Conservation (phyloP, 1,284 basidiomycete genomes). For the Leccinum fallax region DNA sequence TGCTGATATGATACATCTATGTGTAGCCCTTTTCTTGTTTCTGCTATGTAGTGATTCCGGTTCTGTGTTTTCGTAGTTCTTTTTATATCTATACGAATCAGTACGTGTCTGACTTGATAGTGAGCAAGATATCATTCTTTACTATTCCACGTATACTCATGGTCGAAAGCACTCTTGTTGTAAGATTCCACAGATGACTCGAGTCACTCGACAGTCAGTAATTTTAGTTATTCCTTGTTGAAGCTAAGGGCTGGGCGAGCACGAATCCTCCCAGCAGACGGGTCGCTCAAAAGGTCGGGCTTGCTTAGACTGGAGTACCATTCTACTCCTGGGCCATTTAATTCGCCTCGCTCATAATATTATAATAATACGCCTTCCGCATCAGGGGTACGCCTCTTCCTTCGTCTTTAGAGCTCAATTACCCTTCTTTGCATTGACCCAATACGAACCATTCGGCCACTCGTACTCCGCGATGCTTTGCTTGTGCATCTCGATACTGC, state of each 20-base stretch:
- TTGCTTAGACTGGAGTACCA: neutral
- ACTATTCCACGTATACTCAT: slow-evolving; percentile 1
- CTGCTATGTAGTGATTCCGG: slow-evolving; percentile 27
- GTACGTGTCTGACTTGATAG: slow-evolving; percentile 10
- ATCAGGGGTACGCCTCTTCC: neutral
- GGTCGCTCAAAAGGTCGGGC: neutral
- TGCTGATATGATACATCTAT: slow-evolving; percentile 20
- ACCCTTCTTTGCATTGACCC: slow-evolving; percentile 42
- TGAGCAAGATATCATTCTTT: slow-evolving; percentile 7
- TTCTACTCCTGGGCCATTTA: neutral
- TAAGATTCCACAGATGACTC: neutral
- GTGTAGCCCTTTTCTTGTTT: slow-evolving; percentile 35
- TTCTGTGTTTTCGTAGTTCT: slow-evolving; percentile 11
- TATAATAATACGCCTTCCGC: slow-evolving; percentile 5
- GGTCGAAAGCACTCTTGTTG: slow-evolving; percentile 4
- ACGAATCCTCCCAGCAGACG: neutral
- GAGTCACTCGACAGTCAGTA: neutral
- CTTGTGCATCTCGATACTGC: slow-evolving; percentile 77
- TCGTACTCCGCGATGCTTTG: slow-evolving; percentile 73
- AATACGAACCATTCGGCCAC: slow-evolving; percentile 77
- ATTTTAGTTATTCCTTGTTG: neutral
- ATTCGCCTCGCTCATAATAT: neutral
- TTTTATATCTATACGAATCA: slow-evolving; percentile 30
- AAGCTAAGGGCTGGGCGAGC: too few species aligned
- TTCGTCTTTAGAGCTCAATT: slow-evolving; percentile 7